Conservation (phyloP, 2,329 filamentous ascomycete genomes). For the Cercospora sp. region DNA sequence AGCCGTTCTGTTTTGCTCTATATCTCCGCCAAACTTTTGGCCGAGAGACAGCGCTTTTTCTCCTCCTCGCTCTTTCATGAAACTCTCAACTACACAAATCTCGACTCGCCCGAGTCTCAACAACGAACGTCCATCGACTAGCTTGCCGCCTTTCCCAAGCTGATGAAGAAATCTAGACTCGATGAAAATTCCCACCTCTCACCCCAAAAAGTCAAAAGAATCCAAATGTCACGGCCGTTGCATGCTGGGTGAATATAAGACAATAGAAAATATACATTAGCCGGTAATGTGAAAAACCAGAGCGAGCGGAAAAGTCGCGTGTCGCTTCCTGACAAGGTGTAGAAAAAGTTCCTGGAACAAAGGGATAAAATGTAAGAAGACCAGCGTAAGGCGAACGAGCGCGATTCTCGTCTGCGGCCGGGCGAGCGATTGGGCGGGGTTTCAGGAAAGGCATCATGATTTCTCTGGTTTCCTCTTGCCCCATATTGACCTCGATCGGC, state of each 20-base stretch:
- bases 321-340: neutral
- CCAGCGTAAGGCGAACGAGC: neutral
- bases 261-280: slow-evolving; percentile 17
- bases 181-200: neutral
- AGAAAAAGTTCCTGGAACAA: neutral
- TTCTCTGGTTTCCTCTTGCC: slow-evolving; percentile 23
- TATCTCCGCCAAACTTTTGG: neutral
- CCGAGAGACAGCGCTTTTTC: neutral
- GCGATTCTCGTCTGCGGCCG: neutral
- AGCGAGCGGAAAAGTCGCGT: neutral
- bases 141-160: neutral
- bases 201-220: neutral
- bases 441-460: neutral
- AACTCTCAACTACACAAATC: neutral
- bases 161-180: neutral
- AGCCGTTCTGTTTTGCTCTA: neutral
- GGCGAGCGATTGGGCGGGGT: neutral
- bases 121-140: neutral
- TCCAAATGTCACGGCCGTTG: slow-evolving; percentile 2
- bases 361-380: neutral
- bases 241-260: neutral
- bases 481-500: slow-evolving; percentile 24
- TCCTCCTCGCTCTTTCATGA: neutral
- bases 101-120: neutral
- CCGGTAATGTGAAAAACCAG: slow-evolving; percentile 6